phyloP scores from a whole-genome alignment of 257 asterid species.

The Ligustrum vulgare region DNA sequence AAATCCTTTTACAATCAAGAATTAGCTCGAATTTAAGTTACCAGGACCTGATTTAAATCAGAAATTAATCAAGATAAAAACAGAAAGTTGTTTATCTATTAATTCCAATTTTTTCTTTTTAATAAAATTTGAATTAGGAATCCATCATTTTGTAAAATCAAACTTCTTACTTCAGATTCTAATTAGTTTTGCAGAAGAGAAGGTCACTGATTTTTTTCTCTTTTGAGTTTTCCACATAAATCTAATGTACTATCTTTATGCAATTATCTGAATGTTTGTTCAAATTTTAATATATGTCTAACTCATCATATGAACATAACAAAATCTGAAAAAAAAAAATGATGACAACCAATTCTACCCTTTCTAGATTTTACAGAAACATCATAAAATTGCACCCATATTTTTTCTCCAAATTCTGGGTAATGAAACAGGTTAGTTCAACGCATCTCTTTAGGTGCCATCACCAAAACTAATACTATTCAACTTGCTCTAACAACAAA shows the following conservation, averaged over 20 bases:
- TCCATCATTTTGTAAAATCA: neutral
- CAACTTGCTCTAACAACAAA: conserved; percentile 5
- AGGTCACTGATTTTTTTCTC: neutral
- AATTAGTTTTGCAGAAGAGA: neutral
- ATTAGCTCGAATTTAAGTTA: neutral
- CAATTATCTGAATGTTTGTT: neutral
- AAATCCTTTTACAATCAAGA: neutral
- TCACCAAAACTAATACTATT: neutral
- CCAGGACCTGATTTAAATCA: neutral
- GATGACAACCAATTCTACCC: neutral
- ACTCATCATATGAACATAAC: neutral
- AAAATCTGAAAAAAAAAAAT: neutral
- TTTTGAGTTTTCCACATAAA: neutral
- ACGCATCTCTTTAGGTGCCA: neutral
- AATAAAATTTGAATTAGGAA: neutral
- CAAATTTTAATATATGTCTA: neutral
- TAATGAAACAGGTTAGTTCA: neutral
- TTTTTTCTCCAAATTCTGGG: neutral
- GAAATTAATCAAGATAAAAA: too few relatives aligned
- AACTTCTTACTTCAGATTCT: neutral
- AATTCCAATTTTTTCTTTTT: neutral
- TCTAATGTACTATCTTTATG: neutral
- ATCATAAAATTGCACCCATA: neutral
- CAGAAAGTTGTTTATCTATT: neutral
- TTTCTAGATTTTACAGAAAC: too few relatives aligned